phyloP scores from a whole-genome alignment of 495 filamentous ascomycete species.

The Rusavskia elegans region DNA sequence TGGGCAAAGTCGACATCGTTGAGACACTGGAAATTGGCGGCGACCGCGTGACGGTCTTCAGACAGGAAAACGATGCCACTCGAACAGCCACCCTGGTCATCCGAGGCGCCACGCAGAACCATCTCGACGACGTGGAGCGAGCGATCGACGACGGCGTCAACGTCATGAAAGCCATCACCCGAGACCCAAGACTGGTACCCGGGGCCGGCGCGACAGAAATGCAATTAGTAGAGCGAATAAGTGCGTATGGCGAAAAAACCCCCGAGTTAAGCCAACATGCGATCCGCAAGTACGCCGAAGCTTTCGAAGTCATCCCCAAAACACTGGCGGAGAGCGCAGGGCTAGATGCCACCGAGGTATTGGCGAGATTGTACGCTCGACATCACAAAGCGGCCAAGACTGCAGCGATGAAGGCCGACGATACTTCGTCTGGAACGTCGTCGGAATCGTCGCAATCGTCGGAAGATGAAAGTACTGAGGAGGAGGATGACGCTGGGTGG shows the following conservation, averaged over 20 bases:
- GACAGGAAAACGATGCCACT: conserved; percentile 85
- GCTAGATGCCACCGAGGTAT: conserved; percentile 86
- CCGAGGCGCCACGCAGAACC: conserved; percentile 91
- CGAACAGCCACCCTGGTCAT: conserved; percentile 91
- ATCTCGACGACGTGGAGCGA: conserved; percentile 92
- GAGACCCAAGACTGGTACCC: conserved; percentile 77
- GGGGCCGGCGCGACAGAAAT: conserved; percentile 94
- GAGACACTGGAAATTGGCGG: conserved; percentile 98
- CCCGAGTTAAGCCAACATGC: conserved; percentile 85
- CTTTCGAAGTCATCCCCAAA: conserved; percentile 91
- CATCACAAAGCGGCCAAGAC: conserved; percentile 52
- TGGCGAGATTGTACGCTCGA: conserved; percentile 80
- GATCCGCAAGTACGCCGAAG: conserved; percentile 93
- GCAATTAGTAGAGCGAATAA: conserved; percentile 84
- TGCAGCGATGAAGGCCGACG: conserved; percentile 6
- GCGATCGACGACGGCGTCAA: conserved; percentile 98
- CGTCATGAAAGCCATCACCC: conserved; percentile 95
- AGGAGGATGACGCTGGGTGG: conserved; percentile 59
- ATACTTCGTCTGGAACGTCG: not conserved
- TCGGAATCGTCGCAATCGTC: not conserved
- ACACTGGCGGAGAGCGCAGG: conserved; percentile 90
- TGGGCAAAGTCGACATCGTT: conserved; percentile 87
- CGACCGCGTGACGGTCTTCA: conserved; percentile 95
- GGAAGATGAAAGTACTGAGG: conserved; percentile 23
- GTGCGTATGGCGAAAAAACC: conserved; percentile 75